Percentiles rank a stretch among this genome's conserved stretches.
These are phyloP conservation scores for Ceriops zippeliana DNA, from an alignment of 345 rosid genomes.

Conservation along the genomic window DNA sequence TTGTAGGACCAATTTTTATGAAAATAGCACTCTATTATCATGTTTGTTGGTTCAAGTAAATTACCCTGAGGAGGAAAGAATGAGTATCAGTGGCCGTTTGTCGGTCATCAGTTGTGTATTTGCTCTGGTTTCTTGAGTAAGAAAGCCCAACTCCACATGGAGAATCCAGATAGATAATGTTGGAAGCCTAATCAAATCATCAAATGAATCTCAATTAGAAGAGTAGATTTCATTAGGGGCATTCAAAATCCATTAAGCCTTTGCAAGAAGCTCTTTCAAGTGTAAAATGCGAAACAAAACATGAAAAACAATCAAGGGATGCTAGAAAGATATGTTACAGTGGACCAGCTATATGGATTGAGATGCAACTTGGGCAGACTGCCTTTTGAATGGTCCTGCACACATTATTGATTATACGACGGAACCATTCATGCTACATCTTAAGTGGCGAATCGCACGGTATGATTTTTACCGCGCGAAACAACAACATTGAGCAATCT, in stretches of 20 bases:
- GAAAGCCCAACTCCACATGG: slow-evolving; percentile 59
- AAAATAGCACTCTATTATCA: neutral
- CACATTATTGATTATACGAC: neutral
- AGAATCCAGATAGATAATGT: slow-evolving; percentile 54
- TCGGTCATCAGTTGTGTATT: slow-evolving; percentile 38
- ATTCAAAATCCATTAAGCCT: no score
- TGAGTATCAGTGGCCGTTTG: slow-evolving; percentile 49
- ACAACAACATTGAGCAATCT: no score
- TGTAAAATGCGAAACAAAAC: neutral
- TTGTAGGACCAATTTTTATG: no score
- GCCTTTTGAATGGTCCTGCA: slow-evolving; percentile 48
- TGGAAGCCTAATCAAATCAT: slow-evolving; percentile 40
- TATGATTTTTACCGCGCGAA: no score
- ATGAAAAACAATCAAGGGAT: neutral
- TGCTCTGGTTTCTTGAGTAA: slow-evolving; percentile 31
- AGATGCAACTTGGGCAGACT: slow-evolving; percentile 39
- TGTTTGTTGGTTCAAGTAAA: neutral
- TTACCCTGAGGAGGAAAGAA: slow-evolving; percentile 52
- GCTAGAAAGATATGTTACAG: slow-evolving; percentile 19
- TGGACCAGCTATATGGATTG: slow-evolving; percentile 53
- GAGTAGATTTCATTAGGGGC: no score
- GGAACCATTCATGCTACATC: neutral
- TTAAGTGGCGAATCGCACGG: neutral
- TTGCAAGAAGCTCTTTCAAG: no score
- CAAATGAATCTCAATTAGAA: neutral